Evolutionary conservation across 768 basidiomycete species (phyloP), one percentile per base, ranked within the genome.

Genomic region (Hygrocybe coccinea): DNA sequence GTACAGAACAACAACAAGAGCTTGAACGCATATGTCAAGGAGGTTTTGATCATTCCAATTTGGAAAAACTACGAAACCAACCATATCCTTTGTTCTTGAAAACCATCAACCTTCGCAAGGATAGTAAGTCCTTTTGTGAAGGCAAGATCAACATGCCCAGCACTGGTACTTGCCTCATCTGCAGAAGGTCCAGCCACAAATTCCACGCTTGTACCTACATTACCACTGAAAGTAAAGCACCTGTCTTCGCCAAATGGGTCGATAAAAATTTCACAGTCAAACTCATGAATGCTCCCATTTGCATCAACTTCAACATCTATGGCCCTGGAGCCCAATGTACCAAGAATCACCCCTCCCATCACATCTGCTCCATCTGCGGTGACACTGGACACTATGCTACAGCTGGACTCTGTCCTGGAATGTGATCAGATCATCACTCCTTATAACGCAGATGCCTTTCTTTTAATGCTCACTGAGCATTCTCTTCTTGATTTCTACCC

Each of bases 331-430:
- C 3, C 8, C 41, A 24, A 8, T 59, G 57, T 35, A 10, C 39
- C 39, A 61, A 63, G 21, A n/a, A 43, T 21, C 44, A 51, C 14
- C 38, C 59, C 39, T 45, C 60, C 2, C 8, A 60, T 39, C 70
- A 73, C 50, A 19, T 64, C 47, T 73, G 70, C 60, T 68, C 68
- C 36, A 65, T 69, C 59, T 71, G 70, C 48, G 67, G 67, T 1
- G 55, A 48, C n/a, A 50, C 56, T 9, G 43, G 39, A 11, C 70
- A 72, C 5, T 22, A 21, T 5, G 51, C 56, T 8, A 15, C 38
- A 3, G 14, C 14, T 15, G 38, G 38, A 4, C 19, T 19, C 38
- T 3, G n/a, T 61, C 24, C 24, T 60, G 9, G 55, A 72, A 10
- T 70, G 66, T 21, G 36, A 59, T 4, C 57, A 58, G 5, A 60